Evolutionary conservation across 2,329 filamentous ascomycete genomes (phyloP), one percentile per base, ranked within the genome.

Genomic region (Orbilia ellipsospora): DNA sequence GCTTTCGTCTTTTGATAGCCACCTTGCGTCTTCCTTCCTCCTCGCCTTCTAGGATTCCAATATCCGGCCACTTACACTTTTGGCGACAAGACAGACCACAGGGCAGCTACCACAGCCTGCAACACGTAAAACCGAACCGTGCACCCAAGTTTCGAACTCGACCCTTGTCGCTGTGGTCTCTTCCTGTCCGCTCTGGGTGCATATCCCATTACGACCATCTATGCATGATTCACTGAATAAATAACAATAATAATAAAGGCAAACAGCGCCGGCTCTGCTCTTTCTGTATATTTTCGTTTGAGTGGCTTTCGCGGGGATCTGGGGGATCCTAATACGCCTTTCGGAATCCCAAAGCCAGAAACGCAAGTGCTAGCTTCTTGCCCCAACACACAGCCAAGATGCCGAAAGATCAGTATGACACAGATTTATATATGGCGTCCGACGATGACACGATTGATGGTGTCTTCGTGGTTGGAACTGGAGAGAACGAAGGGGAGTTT

Each of bases 401-500:
- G 70, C 51, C 51, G 57, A 68, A 63, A 40, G 63, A 74, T 54
- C 63, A 74, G 23, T 74, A 74, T 50, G 70, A 74, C 23, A 74
- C 57, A n/a, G 70, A 74, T 56, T 26, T 74, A 13, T 74, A 64
- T 45, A 63, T 67, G 57, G 70, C 70, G 20, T 74, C 70, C 13
- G 70, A 74, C 28, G 70, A 74, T 51, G 70, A 74, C 20, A 63
- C 44, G 8, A 67, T 74, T n/a, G 70, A 74, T 28, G 70, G 70
- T 10, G 70, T 67, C 16, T 74, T 59, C 40, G 44, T 74, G 13
- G 64, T 74, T 12, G 70, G 70, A 36, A 68, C 63, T 2, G 70
- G 70, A 0, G 70, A 74, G 45, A 74, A 74, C 40, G 50, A 74
- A 44, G 70, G 70, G 16, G 70, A 74, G 51, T 74, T 74, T 40